These are phyloP conservation scores for Brettanomyces sp. DNA, from an alignment of 805 yeast species.

Conservation along the genomic window DNA sequence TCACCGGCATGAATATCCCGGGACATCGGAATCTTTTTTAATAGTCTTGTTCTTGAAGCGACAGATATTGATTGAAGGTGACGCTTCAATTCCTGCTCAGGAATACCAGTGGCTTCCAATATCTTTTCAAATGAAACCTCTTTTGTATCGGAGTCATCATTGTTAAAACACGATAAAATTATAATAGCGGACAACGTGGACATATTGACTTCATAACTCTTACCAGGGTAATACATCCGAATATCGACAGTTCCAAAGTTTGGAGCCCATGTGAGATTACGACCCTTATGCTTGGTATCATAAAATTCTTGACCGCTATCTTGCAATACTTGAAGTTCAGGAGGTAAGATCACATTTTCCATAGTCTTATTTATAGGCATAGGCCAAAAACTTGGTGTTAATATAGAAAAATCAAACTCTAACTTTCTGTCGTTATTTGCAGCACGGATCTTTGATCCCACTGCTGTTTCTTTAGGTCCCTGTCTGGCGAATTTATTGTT, in stretches of 20 bases:
- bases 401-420: slow-evolving; percentile 40
- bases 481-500: slow-evolving; percentile 10
- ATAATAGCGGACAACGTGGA: slow-evolving; percentile 77
- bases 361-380: slow-evolving; percentile 32
- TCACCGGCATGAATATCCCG: slow-evolving; percentile 60
- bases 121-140: slow-evolving; percentile 55
- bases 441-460: slow-evolving; percentile 5
- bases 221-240: slow-evolving; percentile 55
- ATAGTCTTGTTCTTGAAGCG: slow-evolving; percentile 70
- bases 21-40: slow-evolving; percentile 66
- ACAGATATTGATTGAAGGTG: slow-evolving; percentile 75
- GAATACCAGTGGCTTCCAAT: slow-evolving; percentile 56
- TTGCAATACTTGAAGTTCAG: slow-evolving; percentile 32
- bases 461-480: slow-evolving; percentile 12
- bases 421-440: slow-evolving; percentile 23
- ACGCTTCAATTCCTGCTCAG: slow-evolving; percentile 61
- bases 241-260: slow-evolving; percentile 78
- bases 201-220: slow-evolving; percentile 69
- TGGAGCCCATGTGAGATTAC: slow-evolving; percentile 70
- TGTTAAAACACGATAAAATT: slow-evolving; percentile 56
- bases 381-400: slow-evolving; percentile 66
- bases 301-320: slow-evolving; percentile 44
- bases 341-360: slow-evolving; percentile 31
- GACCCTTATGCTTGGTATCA: slow-evolving; percentile 40
- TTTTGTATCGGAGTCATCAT: slow-evolving; percentile 38